Evolutionary conservation across 1,139 yeast species (phyloP).

Genomic region (Pichia kudriavzevii): DNA sequence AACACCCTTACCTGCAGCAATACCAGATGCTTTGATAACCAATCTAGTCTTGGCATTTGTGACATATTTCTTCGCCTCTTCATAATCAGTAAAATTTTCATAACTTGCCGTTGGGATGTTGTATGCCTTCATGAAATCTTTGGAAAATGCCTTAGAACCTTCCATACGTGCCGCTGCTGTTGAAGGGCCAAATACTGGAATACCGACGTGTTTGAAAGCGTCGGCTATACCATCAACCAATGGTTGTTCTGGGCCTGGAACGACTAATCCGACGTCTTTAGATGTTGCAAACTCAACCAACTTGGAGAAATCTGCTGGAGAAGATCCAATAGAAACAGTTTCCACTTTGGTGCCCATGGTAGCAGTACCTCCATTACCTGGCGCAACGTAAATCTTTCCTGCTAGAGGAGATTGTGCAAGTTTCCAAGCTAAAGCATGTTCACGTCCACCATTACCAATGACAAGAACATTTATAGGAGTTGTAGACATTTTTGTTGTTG

Average conservation of each 20-base stretch:
- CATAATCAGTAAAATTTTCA: constrained; percentile 70
- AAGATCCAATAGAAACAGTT: constrained; percentile 62
- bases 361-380: constrained; percentile 93
- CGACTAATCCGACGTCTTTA: constrained; percentile 61
- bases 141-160: constrained; percentile 93
- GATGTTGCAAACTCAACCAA: constrained; percentile 64
- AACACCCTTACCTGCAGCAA: constrained; percentile 99
- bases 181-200: constrained; percentile 95
- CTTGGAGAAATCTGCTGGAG: constrained; percentile 51
- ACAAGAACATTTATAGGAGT: constrained; percentile 54
- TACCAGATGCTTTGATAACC: constrained; percentile 94
- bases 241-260: constrained; percentile 99
- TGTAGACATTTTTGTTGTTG: constrained; percentile 9
- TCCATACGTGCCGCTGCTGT: constrained; percentile 89
- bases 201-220: constrained; percentile 66
- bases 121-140: constrained; percentile 88
- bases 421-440: constrained; percentile 94
- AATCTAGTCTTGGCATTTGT: constrained; percentile 61
- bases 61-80: constrained; percentile 67
- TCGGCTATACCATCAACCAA: constrained; percentile 85
- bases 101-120: constrained; percentile 90
- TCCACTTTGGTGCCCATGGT: constrained; percentile 46
- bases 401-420: constrained; percentile 73
- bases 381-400: constrained; percentile 75
- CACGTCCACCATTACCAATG: constrained; percentile 98